Evolutionary conservation across 371 early-diverging fungal genomes (phyloP), one percentile per base, ranked within the genome.

Genomic region (Lichtheimia hyalospora): DNA sequence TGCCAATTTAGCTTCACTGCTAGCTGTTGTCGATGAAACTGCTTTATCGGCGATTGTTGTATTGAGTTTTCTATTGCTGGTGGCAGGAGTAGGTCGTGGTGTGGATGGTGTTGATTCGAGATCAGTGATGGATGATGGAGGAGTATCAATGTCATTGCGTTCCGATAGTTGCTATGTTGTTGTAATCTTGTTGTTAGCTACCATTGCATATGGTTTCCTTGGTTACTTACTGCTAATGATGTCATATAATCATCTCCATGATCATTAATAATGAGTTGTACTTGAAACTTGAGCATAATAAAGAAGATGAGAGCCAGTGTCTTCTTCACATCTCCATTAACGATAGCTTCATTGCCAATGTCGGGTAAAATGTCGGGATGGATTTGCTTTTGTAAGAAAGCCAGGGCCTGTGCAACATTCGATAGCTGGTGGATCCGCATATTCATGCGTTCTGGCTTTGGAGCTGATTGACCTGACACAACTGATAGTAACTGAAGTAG

Each of bases 321-420:
- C 60, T 93, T 82, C 70, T 94, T 95, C 28, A 84, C 61, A 66
- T 94, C 92, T 24, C 93, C 92, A 66, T 93, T 91, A 18, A 91
- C 90, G 63, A 95, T 91, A 64, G 92, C 93, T 54, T 87, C 90
- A 25, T 87, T 82, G 50, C 93, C 93, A 60, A 94, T 89, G 63
- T 92, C 87, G 6, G 86, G 75, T 57, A 93, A 70, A n/a, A 78
- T 66, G n/a, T 84, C 84, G 5, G 86, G 77, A 44, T 85, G 86
- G 1, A 85, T 63, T 34, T 81, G 83, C 40, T 73, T 71, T 64
- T 86, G 82, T 41, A 95, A 63, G 66, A 86, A 92, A 8, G 73
- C 64, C 25, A 95, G 64, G 1, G 91, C 84, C 58, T 86, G 88
- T 61, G 87, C 80, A 49, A 93, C 88, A 68, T 94, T 95, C 21